phyloP scores from a whole-genome alignment of 805 yeast species.

The Saturnispora mendoncae region DNA sequence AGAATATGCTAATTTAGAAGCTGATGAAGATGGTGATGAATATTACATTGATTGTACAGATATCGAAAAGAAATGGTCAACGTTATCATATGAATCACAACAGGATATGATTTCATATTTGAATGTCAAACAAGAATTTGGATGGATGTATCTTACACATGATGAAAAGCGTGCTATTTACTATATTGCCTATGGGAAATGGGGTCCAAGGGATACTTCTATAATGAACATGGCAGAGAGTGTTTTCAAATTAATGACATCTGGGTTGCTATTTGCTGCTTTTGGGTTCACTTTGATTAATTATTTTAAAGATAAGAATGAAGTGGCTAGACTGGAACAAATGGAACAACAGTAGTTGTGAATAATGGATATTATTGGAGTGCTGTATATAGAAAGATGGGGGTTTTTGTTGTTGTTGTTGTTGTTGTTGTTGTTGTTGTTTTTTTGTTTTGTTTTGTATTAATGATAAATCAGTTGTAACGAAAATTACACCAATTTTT shows the following conservation, averaged over 20 bases:
- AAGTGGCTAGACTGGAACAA: constrained; percentile 13
- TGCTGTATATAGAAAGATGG: too few species aligned
- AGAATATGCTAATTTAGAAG: constrained; percentile 4
- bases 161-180: constrained; percentile 53
- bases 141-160: constrained; percentile 32
- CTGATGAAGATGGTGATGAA: constrained; percentile 20
- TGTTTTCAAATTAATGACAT: constrained; percentile 27
- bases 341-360: neutral
- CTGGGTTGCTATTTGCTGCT: constrained; percentile 27
- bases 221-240: constrained; percentile 26
- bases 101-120: constrained; percentile 30
- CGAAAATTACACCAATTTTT: too few species aligned
- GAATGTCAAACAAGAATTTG: constrained; percentile 30
- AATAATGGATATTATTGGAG: too few species aligned
- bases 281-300: constrained; percentile 28
- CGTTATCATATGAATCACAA: constrained; percentile 27
- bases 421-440: too few species aligned
- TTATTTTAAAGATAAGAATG: constrained; percentile 25
- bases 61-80: constrained; percentile 27
- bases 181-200: constrained; percentile 50
- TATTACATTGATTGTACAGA: constrained; percentile 26
- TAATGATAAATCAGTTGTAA: too few species aligned
- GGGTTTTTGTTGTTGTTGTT: too few species aligned
- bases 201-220: constrained; percentile 47
- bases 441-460: too few species aligned